Conservation (phyloP, 2,329 filamentous ascomycete genomes). For the Boeremia lycopersici region DNA sequence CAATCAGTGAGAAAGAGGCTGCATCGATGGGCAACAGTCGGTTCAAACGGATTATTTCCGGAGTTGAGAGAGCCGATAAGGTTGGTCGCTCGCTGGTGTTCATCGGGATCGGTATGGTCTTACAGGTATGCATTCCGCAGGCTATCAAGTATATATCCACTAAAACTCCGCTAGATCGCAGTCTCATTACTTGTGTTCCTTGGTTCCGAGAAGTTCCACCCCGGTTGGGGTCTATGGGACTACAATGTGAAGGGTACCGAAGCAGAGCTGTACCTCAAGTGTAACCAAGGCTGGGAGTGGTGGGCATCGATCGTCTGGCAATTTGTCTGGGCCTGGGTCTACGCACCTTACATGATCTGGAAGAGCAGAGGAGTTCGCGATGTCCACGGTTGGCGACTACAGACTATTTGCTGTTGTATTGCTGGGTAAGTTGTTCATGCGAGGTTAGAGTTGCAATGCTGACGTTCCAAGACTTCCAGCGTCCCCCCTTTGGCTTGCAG, state of each 20-base stretch:
- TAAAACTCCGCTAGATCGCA: slow-evolving; percentile 19
- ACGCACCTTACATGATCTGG: slow-evolving; percentile 44
- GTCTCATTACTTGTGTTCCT: slow-evolving; percentile 41
- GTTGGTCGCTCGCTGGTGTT: slow-evolving; percentile 35
- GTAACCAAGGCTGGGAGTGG: slow-evolving; percentile 46
- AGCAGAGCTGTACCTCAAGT: slow-evolving; percentile 30
- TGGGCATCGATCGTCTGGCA: slow-evolving; percentile 46
- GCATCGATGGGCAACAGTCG: slow-evolving; percentile 31
- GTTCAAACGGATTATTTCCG: slow-evolving; percentile 30
- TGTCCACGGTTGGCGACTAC: slow-evolving; percentile 41
- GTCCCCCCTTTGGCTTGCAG: slow-evolving; percentile 42
- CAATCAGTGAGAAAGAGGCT: slow-evolving; percentile 32
- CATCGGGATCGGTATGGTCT: slow-evolving; percentile 35
- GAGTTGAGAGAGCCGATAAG: slow-evolving; percentile 32
- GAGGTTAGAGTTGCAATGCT: not conserved
- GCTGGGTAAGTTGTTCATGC: slow-evolving; percentile 32
- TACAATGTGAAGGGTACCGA: slow-evolving; percentile 35
- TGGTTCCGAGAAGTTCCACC: slow-evolving; percentile 42
- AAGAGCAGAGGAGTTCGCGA: slow-evolving; percentile 42
- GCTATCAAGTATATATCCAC: not conserved
- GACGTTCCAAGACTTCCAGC: slow-evolving; percentile 33
- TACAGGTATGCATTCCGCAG: slow-evolving; percentile 28
- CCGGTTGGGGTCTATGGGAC: slow-evolving; percentile 38
- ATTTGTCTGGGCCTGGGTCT: slow-evolving; percentile 46
- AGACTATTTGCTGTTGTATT: slow-evolving; percentile 43